Conservation (phyloP, 2,329 filamentous ascomycete genomes). For the Aspergillus luchuensis region DNA sequence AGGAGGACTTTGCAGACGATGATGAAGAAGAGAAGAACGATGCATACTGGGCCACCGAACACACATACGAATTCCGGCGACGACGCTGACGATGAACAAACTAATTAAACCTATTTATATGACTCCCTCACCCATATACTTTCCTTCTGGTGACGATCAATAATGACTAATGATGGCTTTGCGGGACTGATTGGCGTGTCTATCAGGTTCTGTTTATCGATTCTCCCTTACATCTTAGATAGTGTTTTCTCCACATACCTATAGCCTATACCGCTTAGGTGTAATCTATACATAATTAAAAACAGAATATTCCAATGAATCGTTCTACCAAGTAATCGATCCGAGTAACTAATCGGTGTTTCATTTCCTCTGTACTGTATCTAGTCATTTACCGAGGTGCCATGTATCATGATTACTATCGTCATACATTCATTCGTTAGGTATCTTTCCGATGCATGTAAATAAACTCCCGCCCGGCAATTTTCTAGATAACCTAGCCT, state of each 20-base stretch:
- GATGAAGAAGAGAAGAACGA: not conserved
- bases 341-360: too few relatives aligned
- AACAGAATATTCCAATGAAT: too few relatives aligned
- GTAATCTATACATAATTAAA: too few relatives aligned
- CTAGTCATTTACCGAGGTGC: too few relatives aligned
- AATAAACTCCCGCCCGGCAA: too few relatives aligned
- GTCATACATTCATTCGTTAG: too few relatives aligned
- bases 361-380: too few relatives aligned
- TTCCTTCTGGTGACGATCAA: not conserved
- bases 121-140: not conserved
- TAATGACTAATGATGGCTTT: not conserved
- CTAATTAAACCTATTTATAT: not conserved
- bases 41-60: conserved; percentile 8
- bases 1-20: not conserved
- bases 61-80: conserved; percentile 3
- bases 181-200: not conserved
- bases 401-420: too few relatives aligned
- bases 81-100: not conserved
- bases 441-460: too few relatives aligned
- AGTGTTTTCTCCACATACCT: not conserved
- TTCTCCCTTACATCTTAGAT: not conserved
- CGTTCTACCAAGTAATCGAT: too few relatives aligned
- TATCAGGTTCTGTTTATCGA: not conserved
- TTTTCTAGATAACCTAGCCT: too few relatives aligned
- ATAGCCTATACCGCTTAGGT: too few relatives aligned